Conservation (phyloP, 768 basidiomycete species). For the Pulveroboletus sp. region DNA sequence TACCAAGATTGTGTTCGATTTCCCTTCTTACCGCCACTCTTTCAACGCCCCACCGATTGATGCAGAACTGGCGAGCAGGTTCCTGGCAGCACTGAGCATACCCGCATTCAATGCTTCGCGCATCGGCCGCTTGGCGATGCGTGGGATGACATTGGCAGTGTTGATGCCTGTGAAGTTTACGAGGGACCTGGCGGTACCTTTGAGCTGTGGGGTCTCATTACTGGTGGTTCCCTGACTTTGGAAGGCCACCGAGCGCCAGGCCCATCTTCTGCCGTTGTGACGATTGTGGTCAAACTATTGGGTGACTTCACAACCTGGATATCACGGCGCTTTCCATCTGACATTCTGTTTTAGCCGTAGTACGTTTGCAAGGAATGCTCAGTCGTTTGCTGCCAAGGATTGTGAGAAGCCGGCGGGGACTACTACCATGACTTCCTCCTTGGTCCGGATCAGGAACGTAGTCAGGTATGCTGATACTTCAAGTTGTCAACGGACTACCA, state of each 20-base stretch:
- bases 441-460: conserved; percentile 44
- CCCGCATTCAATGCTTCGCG: conserved; percentile 44
- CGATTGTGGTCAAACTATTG: conserved; percentile 66
- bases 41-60: conserved; percentile 42
- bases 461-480: conserved; percentile 4
- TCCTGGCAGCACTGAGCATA: too few relatives aligned
- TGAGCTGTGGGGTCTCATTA: conserved; percentile 58
- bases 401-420: conserved; percentile 74
- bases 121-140: conserved; percentile 48
- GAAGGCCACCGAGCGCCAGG: conserved; percentile 29
- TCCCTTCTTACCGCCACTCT: conserved; percentile 81
- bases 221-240: conserved; percentile 48
- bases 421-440: conserved; percentile 59
- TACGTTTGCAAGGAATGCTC: conserved; percentile 59
- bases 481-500: too few relatives aligned
- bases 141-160: conserved; percentile 50
- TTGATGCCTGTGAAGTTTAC: conserved; percentile 54
- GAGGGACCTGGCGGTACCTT: conserved; percentile 50
- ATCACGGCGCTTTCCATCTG: not conserved
- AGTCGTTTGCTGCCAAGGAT: conserved; percentile 64
- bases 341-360: conserved; percentile 44
- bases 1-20: conserved; percentile 84
- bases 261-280: conserved; percentile 57
- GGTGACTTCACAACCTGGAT: conserved; percentile 15
- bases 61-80: too few relatives aligned